phyloP scores from a whole-genome alignment of 2,329 filamentous ascomycete genomes.

The Zalaria obscura region DNA sequence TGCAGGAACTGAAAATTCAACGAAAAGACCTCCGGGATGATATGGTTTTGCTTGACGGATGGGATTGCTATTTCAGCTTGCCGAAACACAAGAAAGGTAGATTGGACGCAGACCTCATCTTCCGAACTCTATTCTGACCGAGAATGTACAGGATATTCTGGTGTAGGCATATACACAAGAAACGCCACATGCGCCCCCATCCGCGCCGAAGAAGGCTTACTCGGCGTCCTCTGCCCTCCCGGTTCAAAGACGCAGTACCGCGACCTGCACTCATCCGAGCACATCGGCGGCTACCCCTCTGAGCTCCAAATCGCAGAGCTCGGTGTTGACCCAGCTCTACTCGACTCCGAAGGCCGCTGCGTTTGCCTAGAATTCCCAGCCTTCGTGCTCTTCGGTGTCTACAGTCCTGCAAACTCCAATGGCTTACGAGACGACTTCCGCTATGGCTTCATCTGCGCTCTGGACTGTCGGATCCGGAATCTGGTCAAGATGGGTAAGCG shows the following conservation, averaged over 20 bases:
- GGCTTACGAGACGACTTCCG: constrained; percentile 74
- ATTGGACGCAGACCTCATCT: neutral
- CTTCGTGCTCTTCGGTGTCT: constrained; percentile 85
- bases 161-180: constrained; percentile 90
- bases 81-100: constrained; percentile 85
- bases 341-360: constrained; percentile 87
- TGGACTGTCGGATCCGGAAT: constrained; percentile 78
- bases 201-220: constrained; percentile 84
- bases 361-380: constrained; percentile 86
- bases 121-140: neutral
- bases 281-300: constrained; percentile 80
- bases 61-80: constrained; percentile 92
- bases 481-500: constrained; percentile 66
- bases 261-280: constrained; percentile 56
- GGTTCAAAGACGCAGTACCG: constrained; percentile 57
- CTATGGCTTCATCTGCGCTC: constrained; percentile 59
- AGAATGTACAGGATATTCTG: constrained; percentile 66
- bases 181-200: constrained; percentile 75
- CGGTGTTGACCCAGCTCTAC: constrained; percentile 51
- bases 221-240: constrained; percentile 63
- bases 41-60: constrained; percentile 87
- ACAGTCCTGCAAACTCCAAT: constrained; percentile 81
- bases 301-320: constrained; percentile 48
- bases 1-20: constrained; percentile 96
- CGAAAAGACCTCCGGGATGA: constrained; percentile 83